phyloP scores from a whole-genome alignment of 495 filamentous ascomycete genomes.

The Penicillium atrosanguineum region DNA sequence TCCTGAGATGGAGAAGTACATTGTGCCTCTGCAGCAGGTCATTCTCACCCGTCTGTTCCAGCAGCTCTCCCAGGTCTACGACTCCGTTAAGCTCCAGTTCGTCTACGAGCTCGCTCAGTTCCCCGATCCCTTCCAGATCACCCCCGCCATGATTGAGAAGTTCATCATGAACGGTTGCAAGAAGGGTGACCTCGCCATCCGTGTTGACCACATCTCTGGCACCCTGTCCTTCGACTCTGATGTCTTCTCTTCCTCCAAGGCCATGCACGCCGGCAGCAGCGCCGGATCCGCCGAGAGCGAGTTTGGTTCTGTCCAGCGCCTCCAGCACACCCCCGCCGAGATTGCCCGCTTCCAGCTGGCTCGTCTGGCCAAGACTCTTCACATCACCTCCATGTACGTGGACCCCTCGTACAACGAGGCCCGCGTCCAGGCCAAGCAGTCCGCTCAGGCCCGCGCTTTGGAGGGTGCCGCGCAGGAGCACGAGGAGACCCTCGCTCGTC shows the following conservation, averaged over 20 bases:
- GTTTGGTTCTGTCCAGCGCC: slow-evolving; percentile 79
- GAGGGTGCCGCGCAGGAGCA: slow-evolving; percentile 91
- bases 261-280: slow-evolving; percentile 78
- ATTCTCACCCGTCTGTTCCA: slow-evolving; percentile 98
- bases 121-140: slow-evolving; percentile 95
- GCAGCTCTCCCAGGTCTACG: slow-evolving; percentile 98
- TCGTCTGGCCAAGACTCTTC: slow-evolving; percentile 86
- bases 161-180: slow-evolving; percentile 99
- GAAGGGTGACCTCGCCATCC: slow-evolving; percentile 96
- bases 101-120: slow-evolving; percentile 93
- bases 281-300: slow-evolving; percentile 90
- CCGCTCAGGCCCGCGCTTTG: slow-evolving; percentile 74
- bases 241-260: slow-evolving; percentile 95
- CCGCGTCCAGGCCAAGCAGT: slow-evolving; percentile 73
- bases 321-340: slow-evolving; percentile 96
- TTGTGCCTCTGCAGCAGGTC: slow-evolving; percentile 92
- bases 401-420: slow-evolving; percentile 82
- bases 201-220: slow-evolving; percentile 90
- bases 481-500: slow-evolving; percentile 79
- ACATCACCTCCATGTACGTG: slow-evolving; percentile 90
- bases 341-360: slow-evolving; percentile 94
- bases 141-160: slow-evolving; percentile 90
- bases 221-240: slow-evolving; percentile 97
- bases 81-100: slow-evolving; percentile 92
- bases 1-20: slow-evolving; percentile 94